Evolutionary conservation across 805 yeast genomes (phyloP), one percentile per base, ranked within the genome.

Genomic region (Ogataea corticis): DNA sequence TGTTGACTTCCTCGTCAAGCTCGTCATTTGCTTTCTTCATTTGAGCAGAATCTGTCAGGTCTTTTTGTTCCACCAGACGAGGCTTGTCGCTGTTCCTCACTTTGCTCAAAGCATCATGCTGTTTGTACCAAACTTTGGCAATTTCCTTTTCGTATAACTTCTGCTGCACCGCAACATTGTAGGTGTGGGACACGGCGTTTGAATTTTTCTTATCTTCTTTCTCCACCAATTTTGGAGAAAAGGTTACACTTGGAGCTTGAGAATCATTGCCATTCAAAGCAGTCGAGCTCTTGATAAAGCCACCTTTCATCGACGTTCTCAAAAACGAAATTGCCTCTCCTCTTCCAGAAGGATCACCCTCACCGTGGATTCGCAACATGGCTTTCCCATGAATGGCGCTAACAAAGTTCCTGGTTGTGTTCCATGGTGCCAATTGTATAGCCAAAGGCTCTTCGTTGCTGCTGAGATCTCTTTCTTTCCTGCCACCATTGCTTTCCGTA

Each of bases 361-460:
- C 91, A 12, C 97, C 97, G 61, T 88, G 88, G 19, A 94, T 78
- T 60, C 90, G 97, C 34, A 94, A 74, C 97, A 94, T 94, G 0
- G 97, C 95, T 58, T 95, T 91, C 44, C 97, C 96, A 62, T 91
- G 98, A 18, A 96, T 90, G 2, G 98, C 94, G 63, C 83, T 87
- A 44, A 91, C 81, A 60, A 94, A 94, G 65, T 94, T 94, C 49
- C 89, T 76, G 0, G 97, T 83, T n/a, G 85, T 74, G 63, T 88
- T 91, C 99, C 99, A 94, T 0, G 97, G 92, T 1, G 97, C 84
- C 41, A 88, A 68, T 58, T 89, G 96, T 54, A 89, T 96, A 53
- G 88, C 90, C 29, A 87, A 68, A 39, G 84, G 82, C 30, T 76
- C 79, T 31, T 83, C 80, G 53, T 68, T 69, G 42, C 71, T 72